A percentile compares a stretch with the other conserved stretches of the same genome.
phyloP scores from a whole-genome alignment of 192 early-diverging fungal species.

The Mortierella alpina region DNA sequence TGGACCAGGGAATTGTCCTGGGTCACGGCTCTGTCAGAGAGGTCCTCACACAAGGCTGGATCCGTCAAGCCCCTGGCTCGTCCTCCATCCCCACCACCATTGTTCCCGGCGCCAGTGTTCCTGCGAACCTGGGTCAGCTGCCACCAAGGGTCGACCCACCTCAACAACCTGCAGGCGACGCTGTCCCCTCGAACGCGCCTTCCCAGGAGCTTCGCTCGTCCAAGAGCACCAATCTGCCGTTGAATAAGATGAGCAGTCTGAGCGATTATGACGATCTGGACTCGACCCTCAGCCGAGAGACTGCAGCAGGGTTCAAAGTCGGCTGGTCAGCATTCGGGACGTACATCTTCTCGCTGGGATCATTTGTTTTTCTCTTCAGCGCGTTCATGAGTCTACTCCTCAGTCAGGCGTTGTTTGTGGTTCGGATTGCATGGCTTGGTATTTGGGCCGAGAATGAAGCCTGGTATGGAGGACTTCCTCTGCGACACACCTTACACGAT shows the following conservation, averaged over 20 bases:
- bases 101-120: slow-evolving; percentile 41
- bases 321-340: slow-evolving; percentile 42
- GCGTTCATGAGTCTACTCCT: slow-evolving; percentile 42
- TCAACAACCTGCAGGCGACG: neutral
- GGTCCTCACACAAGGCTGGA: slow-evolving; percentile 50
- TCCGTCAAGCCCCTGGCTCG: slow-evolving; percentile 45
- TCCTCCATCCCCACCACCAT: slow-evolving; percentile 43
- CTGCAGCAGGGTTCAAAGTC: slow-evolving; percentile 44
- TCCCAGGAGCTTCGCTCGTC: slow-evolving; percentile 25
- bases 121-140: slow-evolving; percentile 40
- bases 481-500: slow-evolving; percentile 11
- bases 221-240: slow-evolving; percentile 39
- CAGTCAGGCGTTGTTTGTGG: slow-evolving; percentile 42
- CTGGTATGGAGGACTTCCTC: slow-evolving; percentile 33
- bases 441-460: slow-evolving; percentile 41
- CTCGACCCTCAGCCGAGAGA: slow-evolving; percentile 48
- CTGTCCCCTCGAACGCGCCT: neutral
- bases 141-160: slow-evolving; percentile 9
- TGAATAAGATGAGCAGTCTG: slow-evolving; percentile 47
- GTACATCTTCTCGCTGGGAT: slow-evolving; percentile 40
- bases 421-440: slow-evolving; percentile 46
- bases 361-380: slow-evolving; percentile 17
- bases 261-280: slow-evolving; percentile 52
- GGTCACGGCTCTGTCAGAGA: slow-evolving; percentile 43
- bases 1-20: slow-evolving; percentile 43